Evolutionary conservation across 495 filamentous ascomycete genomes (phyloP).

Genomic region (Astrothelium subdiscretum): DNA sequence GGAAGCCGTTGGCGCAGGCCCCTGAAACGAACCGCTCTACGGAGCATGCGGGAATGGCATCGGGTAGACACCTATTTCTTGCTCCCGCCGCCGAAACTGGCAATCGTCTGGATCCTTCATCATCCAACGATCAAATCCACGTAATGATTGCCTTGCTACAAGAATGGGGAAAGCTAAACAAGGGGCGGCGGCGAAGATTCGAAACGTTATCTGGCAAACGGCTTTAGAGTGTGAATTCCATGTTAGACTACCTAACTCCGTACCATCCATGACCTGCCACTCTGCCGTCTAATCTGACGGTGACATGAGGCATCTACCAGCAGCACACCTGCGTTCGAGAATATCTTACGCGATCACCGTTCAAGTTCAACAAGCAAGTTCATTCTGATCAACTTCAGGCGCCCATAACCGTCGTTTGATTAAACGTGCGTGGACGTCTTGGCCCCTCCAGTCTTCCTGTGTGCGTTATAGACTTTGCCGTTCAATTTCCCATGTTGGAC

Average conservation of each 20-base stretch:
- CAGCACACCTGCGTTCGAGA: too few relatives aligned
- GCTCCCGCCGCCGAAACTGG: background rate
- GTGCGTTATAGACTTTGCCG: too few relatives aligned
- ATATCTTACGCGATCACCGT: too few relatives aligned
- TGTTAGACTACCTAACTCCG: too few relatives aligned
- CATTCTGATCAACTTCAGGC: too few relatives aligned
- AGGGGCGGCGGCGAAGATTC: background rate
- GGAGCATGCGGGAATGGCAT: background rate
- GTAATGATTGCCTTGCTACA: background rate
- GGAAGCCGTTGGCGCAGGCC: background rate
- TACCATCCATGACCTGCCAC: background rate
- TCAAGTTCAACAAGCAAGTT: too few relatives aligned
- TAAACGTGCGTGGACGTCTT: too few relatives aligned
- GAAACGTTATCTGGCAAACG: background rate
- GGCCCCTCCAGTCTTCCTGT: too few relatives aligned
- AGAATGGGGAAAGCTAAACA: background rate
- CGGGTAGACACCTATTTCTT: background rate
- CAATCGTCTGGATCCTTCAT: background rate
- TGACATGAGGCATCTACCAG: too few relatives aligned
- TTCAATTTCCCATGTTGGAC: too few relatives aligned
- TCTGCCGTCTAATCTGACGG: too few relatives aligned
- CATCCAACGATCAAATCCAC: background rate
- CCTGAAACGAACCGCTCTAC: constrained; percentile 2
- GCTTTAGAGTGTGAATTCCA: background rate
- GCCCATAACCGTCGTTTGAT: too few relatives aligned